These are phyloP conservation scores for Melastoma candidum DNA, from an alignment of 441 rosid genomes.

Conservation along the genomic window DNA sequence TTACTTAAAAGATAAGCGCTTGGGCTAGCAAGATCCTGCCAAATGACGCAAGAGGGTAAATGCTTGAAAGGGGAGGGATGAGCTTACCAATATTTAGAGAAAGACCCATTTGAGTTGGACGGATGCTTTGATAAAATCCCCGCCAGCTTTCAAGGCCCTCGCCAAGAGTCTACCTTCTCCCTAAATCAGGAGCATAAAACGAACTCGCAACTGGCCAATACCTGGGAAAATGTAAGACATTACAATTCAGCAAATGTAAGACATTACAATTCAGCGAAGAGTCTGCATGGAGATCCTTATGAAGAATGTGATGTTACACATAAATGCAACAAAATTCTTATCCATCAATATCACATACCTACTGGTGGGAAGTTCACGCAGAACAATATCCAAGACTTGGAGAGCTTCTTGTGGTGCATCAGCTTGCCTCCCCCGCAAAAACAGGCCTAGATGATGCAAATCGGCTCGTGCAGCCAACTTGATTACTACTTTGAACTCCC, in stretches of 20 bases:
- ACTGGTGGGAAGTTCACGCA: constrained; percentile 30
- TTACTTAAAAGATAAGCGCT: too few species aligned
- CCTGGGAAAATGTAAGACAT: constrained; percentile 10
- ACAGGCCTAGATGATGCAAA: constrained; percentile 23
- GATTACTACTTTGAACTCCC: constrained; percentile 29
- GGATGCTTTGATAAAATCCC: constrained; percentile 47
- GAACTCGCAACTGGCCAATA: constrained; percentile 33
- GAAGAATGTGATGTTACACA: too few species aligned
- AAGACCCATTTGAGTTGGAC: constrained; percentile 48
- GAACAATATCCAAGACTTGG: constrained; percentile 28
- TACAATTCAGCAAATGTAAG: not conserved
- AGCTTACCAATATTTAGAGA: constrained; percentile 37
- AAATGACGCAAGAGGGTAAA: not conserved
- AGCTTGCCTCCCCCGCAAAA: constrained; percentile 35
- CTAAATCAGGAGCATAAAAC: constrained; percentile 30
- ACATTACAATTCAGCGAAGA: not conserved
- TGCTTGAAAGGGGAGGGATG: not conserved
- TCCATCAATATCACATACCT: constrained; percentile 15
- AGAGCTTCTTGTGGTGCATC: constrained; percentile 39
- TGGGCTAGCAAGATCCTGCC: not conserved
- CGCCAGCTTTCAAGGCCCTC: constrained; percentile 43
- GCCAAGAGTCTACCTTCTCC: constrained; percentile 25
- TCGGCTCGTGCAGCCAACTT: constrained; percentile 34
- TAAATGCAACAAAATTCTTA: not conserved
- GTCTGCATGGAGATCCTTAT: not conserved